Evolutionary conservation across 345 rosid genomes (phyloP).

Genomic region (Lepidium didymum): DNA sequence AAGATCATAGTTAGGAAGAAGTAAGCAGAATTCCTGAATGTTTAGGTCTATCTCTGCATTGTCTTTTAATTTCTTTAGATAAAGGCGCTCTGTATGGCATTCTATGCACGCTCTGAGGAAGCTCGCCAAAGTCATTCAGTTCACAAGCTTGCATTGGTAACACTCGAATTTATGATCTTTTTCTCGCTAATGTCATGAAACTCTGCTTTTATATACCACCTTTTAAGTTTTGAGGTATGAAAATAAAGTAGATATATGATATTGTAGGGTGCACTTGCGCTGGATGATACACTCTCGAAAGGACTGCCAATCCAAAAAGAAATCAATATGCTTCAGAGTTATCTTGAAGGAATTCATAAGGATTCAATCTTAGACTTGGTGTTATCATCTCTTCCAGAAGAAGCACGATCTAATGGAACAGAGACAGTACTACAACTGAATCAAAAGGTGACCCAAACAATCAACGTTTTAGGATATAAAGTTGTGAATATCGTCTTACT

Average conservation of each 20-base stretch:
- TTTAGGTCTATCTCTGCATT: not conserved
- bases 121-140: conserved; percentile 83
- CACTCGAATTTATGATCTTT: not conserved
- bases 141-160: conserved; percentile 95
- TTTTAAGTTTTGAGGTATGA: conserved; percentile 19
- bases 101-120: conserved; percentile 92
- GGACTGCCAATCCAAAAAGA: conserved; percentile 86
- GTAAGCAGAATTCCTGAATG: not conserved
- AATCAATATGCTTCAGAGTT: conserved; percentile 49
- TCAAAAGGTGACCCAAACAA: conserved; percentile 48
- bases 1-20: not conserved
- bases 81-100: conserved; percentile 87
- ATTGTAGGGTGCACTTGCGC: conserved; percentile 74
- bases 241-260: not conserved
- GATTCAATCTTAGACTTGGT: conserved; percentile 73
- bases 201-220: not conserved
- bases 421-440: conserved; percentile 66
- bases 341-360: conserved; percentile 62
- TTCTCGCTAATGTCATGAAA: not conserved
- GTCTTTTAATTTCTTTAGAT: conserved; percentile 40
- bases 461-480: not conserved
- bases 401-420: conserved; percentile 61
- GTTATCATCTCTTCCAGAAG: conserved; percentile 85
- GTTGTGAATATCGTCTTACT: not conserved
- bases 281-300: conserved; percentile 83